Evolutionary conservation across 1,284 basidiomycete species (phyloP).

Genomic region (Tilletia walkeri): DNA sequence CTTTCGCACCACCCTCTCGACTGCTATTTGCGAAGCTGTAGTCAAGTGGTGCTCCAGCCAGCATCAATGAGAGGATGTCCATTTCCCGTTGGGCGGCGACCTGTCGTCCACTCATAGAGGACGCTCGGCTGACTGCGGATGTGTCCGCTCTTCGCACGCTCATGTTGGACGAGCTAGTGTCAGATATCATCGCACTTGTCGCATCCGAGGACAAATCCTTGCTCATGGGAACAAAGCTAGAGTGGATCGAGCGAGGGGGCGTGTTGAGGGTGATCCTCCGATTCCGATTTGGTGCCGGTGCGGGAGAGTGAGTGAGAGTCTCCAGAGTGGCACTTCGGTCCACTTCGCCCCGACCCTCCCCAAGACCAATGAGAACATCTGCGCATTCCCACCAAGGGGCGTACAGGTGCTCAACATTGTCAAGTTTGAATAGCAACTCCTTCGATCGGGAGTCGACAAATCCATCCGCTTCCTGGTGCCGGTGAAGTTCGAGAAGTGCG

Average conservation of each 20-base stretch:
- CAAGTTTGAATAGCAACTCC: conserved; percentile 22
- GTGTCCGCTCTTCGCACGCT: conserved; percentile 2
- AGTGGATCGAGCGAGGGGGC: conserved; percentile 19
- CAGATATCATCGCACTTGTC: neutral
- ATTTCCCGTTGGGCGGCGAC: conserved; percentile 39
- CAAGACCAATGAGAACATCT: conserved; percentile 41
- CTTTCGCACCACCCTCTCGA: conserved; percentile 22
- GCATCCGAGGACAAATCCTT: neutral
- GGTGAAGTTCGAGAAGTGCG: conserved; percentile 20
- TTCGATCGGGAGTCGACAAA: conserved; percentile 9
- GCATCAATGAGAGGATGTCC: conserved; percentile 42
- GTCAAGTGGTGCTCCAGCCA: conserved; percentile 27
- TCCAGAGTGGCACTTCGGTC: conserved; percentile 33
- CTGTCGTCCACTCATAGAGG: conserved; percentile 27
- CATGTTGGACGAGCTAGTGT: conserved; percentile 8
- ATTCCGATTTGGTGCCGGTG: conserved; percentile 26
- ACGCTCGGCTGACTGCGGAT: conserved; percentile 10
- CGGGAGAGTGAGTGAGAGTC: conserved; percentile 31
- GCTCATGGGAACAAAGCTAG: neutral
- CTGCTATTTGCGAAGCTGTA: conserved; percentile 24
- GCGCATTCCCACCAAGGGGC: conserved; percentile 40
- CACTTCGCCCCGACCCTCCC: conserved; percentile 33
- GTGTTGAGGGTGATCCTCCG: conserved; percentile 16
- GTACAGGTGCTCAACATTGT: conserved; percentile 12
- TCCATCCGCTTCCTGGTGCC: conserved; percentile 12